Evolutionary conservation across 2,329 filamentous ascomycete genomes (phyloP).

Genomic region (Alternaria hordeiaustralica): DNA sequence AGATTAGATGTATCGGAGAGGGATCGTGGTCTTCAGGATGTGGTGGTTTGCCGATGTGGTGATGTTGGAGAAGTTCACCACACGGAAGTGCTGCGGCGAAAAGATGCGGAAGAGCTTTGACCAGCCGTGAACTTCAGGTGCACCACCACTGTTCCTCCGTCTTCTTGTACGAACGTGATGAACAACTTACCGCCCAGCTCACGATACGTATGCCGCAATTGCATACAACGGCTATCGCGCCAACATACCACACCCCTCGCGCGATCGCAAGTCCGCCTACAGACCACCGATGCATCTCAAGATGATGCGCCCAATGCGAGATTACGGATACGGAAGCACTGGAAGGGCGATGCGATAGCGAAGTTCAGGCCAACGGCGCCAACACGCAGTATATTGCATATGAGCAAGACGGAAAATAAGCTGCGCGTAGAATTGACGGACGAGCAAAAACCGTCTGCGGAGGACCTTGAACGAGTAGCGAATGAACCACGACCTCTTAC

Average conservation of each 20-base stretch:
- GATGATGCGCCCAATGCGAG: conserved; percentile 5
- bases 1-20: background rate
- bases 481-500: background rate
- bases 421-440: background rate
- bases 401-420: conserved; percentile 4
- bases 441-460: background rate
- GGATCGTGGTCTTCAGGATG: background rate
- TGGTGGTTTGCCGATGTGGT: background rate
- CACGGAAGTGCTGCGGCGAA: conserved; percentile 38
- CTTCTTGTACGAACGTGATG: conserved; percentile 10
- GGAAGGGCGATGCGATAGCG: conserved; percentile 3
- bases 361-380: background rate
- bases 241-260: background rate
- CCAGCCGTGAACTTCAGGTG: conserved; percentile 20
- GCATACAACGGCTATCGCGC: conserved; percentile 15
- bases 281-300: conserved; percentile 5
- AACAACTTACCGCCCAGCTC: conserved; percentile 11
- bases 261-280: conserved; percentile 2
- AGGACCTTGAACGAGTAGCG: background rate
- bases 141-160: background rate
- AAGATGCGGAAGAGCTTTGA: conserved; percentile 33
- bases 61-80: conserved; percentile 7
- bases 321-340: conserved; percentile 13
- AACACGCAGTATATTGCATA: background rate
- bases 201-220: conserved; percentile 30